phyloP scores from a whole-genome alignment of 2,329 filamentous ascomycete species.

The Dactylellina parvicollis region DNA sequence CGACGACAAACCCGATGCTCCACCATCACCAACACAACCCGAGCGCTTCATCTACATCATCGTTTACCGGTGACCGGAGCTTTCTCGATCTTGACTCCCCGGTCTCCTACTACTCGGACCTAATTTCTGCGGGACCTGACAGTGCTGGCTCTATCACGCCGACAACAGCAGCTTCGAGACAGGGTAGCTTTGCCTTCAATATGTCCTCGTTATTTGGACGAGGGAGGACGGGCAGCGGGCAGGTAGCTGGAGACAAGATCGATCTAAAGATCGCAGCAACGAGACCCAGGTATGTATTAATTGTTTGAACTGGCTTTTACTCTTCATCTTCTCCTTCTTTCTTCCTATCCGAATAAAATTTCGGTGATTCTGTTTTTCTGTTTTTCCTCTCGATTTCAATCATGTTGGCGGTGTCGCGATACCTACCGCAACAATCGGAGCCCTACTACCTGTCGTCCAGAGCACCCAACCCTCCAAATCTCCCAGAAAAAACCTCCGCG shows the following conservation, averaged over 20 bases:
- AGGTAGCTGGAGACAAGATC: conserved; percentile 4
- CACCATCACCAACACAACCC: conserved; percentile 26
- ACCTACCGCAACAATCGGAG: background rate
- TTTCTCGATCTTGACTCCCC: conserved; percentile 38
- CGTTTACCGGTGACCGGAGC: conserved; percentile 13
- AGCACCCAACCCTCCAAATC: conserved; percentile 10
- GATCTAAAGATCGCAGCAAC: conserved; percentile 29
- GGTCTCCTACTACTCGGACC: conserved; percentile 19
- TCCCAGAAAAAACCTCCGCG: conserved; percentile 9
- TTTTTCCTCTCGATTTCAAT: background rate
- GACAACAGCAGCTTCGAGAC: conserved; percentile 17
- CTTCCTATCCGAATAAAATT: no score
- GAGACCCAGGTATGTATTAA: conserved; percentile 32
- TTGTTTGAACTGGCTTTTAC: background rate
- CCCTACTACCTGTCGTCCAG: conserved; percentile 1
- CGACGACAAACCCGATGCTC: conserved; percentile 32
- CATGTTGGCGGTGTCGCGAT: background rate
- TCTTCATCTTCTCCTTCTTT: conserved; percentile 7
- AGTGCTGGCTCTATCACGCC: conserved; percentile 28
- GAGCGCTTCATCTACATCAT: conserved; percentile 27
- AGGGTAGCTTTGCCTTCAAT: conserved; percentile 40
- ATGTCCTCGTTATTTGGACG: conserved; percentile 45
- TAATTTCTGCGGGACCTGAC: background rate
- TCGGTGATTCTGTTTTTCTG: background rate
- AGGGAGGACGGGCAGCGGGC: conserved; percentile 14